Evolutionary conservation across 495 filamentous ascomycete species (phyloP), one percentile per base, ranked within the genome.

Genomic region (Penicillium flavigenum): DNA sequence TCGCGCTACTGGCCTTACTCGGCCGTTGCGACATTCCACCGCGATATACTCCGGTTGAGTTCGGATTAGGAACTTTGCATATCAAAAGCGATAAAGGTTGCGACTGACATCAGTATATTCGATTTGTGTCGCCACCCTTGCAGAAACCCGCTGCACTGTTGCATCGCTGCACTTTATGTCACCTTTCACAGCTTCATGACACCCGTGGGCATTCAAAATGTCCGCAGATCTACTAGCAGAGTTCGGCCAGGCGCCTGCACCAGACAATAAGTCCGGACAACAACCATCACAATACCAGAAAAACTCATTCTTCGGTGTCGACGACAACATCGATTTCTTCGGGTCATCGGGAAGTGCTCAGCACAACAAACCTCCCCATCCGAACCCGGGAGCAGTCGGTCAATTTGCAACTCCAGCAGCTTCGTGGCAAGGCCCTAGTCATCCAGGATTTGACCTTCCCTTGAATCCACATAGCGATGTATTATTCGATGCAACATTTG

Each of bases 191-290:
- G 27, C 24, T 51, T 57, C 36, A 56, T 60, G 46, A 60, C 54
- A 49, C 43, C 17, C 10, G 42, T n/a, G 47, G 26, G n/a, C 48
- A 64, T 34, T 31, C 27, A 26, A 54, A 22, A 92, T 92, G 88
- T 92, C 88, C 43, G 83, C 86, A 49, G 88, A 91, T 61, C 79
- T 92, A 36, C 83, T 88, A 38, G 86, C 87, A 48, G 86, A 84
- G 48, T 92, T 92, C 62, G 86, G 84, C 38, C 61, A 62, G 57
- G 63, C 63, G 39, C 45, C 70, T 55, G 60, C 26, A 31, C 61
- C 63, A 49, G 53, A 62, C 46, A 47, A 60, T 31, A 58, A 52
- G 38, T 57, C 41, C 38, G 16, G 32, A 42, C 63, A 62, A 24
- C 60, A 60, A 34, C 29, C 51, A 22, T 42, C 36, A n/a, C 47